Conservation (phyloP, 176 grass and related monocot genomes). For the Aegilops longissima region DNA sequence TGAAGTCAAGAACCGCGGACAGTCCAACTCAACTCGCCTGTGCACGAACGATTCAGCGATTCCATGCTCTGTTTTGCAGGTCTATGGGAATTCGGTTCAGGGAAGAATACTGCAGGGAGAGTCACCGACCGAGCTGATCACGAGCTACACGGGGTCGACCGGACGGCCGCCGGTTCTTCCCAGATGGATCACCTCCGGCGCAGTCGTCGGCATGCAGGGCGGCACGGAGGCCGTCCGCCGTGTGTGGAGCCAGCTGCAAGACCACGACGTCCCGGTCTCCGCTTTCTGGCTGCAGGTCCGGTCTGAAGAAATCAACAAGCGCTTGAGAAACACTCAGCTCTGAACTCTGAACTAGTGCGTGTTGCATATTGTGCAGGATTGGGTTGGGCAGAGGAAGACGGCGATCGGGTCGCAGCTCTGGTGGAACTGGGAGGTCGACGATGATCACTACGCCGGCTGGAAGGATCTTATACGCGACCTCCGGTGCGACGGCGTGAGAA, state of each 20-base stretch:
- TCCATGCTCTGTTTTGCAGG: constrained; percentile 22
- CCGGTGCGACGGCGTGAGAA: constrained; percentile 44
- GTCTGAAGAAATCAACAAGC: background rate
- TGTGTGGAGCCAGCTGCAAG: constrained; percentile 71
- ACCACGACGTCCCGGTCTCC: constrained; percentile 69
- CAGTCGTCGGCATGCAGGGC: constrained; percentile 87
- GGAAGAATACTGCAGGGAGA: constrained; percentile 69
- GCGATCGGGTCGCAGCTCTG: constrained; percentile 88
- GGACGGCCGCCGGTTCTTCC: constrained; percentile 82
- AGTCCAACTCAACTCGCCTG: background rate
- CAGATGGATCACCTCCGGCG: constrained; percentile 81
- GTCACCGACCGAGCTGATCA: constrained; percentile 66
- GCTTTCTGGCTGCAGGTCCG: constrained; percentile 95
- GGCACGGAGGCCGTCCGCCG: constrained; percentile 64
- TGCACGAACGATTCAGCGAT: background rate
- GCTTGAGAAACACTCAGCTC: background rate
- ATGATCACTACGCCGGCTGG: constrained; percentile 63
- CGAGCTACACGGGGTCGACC: constrained; percentile 64
- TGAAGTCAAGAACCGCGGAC: background rate
- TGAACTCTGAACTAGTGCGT: background rate
- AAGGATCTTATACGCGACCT: constrained; percentile 62
- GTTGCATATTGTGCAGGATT: constrained; percentile 51
- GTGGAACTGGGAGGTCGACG: constrained; percentile 97
- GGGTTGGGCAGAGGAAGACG: constrained; percentile 93
- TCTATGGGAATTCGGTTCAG: constrained; percentile 55